These are phyloP conservation scores for Botrytis elliptica DNA, from an alignment of 2,329 filamentous ascomycete genomes.

Conservation along the genomic window DNA sequence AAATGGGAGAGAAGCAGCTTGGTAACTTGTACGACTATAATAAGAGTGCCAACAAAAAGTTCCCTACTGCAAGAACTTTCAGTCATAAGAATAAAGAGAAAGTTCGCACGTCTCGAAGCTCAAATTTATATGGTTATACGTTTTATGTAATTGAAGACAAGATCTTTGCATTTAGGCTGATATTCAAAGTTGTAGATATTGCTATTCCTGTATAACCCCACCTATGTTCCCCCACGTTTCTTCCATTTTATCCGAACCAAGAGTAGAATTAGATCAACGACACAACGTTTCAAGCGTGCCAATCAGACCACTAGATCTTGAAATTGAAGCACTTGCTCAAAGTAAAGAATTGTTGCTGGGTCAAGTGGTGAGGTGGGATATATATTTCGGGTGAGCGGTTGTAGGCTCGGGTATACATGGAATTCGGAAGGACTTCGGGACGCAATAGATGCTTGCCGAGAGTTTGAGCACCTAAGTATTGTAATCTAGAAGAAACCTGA, in stretches of 20 bases:
- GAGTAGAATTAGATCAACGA: neutral
- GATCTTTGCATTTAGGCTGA: conserved; percentile 19
- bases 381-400: neutral
- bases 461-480: neutral
- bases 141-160: neutral
- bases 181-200: conserved; percentile 7
- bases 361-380: neutral
- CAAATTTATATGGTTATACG: conserved; percentile 3
- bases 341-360: neutral
- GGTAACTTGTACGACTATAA: neutral
- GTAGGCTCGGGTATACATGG: neutral
- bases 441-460: neutral
- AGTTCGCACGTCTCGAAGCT: neutral
- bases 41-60: neutral
- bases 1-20: neutral
- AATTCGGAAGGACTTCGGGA: neutral
- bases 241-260: conserved; percentile 6
- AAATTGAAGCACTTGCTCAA: neutral
- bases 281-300: conserved; percentile 8
- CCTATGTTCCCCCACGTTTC: neutral
- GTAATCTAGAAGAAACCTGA: neutral
- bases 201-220: conserved; percentile 11
- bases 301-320: neutral
- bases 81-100: neutral
- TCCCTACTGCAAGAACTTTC: neutral